These are phyloP conservation scores for Russula lepida DNA, from an alignment of 768 basidiomycete species.

Conservation along the genomic window DNA sequence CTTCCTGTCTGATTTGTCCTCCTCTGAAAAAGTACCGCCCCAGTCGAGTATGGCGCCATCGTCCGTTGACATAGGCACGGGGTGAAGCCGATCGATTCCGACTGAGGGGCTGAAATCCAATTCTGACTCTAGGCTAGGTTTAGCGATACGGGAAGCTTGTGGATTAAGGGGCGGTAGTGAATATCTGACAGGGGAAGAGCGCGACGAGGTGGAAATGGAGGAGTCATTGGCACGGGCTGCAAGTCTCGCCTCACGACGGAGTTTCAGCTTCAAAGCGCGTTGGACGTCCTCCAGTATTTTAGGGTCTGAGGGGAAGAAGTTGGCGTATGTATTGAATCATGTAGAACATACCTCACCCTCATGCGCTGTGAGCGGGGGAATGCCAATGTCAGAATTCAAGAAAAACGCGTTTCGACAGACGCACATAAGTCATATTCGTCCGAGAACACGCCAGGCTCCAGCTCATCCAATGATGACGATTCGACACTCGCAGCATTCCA, in stretches of 20 bases:
- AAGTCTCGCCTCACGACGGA: slow-evolving; percentile 62
- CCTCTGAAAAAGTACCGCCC: slow-evolving; percentile 48
- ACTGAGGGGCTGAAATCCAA: slow-evolving; percentile 67
- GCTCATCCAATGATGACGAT: slow-evolving; percentile 17
- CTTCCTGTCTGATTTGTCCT: slow-evolving; percentile 49
- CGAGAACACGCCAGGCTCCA: slow-evolving; percentile 37
- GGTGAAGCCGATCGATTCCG: slow-evolving; percentile 41
- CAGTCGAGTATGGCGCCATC: slow-evolving; percentile 69
- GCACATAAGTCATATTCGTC: slow-evolving; percentile 74
- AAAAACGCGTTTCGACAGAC: slow-evolving; percentile 27
- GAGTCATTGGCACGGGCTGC: slow-evolving; percentile 21
- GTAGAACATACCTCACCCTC: slow-evolving; percentile 48
- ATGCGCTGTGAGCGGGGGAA: slow-evolving; percentile 41
- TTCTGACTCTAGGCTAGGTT: slow-evolving; percentile 32
- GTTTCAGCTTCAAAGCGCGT: slow-evolving; percentile 63
- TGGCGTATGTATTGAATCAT: slow-evolving; percentile 10
- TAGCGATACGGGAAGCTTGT: slow-evolving; percentile 21
- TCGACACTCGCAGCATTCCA: slow-evolving; percentile 2
- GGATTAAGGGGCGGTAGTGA: slow-evolving; percentile 28
- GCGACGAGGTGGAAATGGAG: slow-evolving; percentile 24
- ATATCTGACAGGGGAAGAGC: slow-evolving; percentile 16
- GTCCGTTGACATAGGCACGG: slow-evolving; percentile 60
- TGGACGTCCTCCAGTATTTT: slow-evolving; percentile 74
- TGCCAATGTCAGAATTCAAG: not conserved
- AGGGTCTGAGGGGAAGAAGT: slow-evolving; percentile 45